Conservation (phyloP, 2,329 filamentous ascomycete species). For the Trichoderma semiorbis region DNA sequence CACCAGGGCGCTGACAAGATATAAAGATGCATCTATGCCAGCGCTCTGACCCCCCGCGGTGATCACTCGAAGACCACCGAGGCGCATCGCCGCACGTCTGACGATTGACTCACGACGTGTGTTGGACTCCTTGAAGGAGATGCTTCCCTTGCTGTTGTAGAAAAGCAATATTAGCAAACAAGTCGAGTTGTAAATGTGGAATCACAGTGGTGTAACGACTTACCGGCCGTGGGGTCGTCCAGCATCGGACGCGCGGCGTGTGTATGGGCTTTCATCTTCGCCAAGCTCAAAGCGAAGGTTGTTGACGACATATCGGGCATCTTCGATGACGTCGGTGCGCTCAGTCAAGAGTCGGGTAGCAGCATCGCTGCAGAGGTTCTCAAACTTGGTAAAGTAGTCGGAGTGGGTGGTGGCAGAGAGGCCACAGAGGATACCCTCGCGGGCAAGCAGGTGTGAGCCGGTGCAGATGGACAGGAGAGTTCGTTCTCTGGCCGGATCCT, state of each 20-base stretch:
- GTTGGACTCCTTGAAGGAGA: conserved; percentile 74
- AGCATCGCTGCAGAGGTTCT: conserved; percentile 74
- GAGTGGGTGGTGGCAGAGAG: conserved; percentile 80
- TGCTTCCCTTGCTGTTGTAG: conserved; percentile 68
- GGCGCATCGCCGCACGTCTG: conserved; percentile 71
- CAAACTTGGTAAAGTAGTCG: conserved; percentile 74
- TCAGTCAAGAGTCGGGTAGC: conserved; percentile 67
- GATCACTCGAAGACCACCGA: conserved; percentile 68
- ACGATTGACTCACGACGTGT: conserved; percentile 75
- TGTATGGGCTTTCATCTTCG: conserved; percentile 80
- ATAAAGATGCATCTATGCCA: conserved; percentile 79
- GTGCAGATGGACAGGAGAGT: conserved; percentile 79
- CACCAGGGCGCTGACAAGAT: conserved; percentile 79
- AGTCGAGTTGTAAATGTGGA: not conserved
- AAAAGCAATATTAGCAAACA: conserved; percentile 23
- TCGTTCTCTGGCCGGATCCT: conserved; percentile 74
- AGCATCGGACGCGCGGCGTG: conserved; percentile 69
- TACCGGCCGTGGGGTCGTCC: conserved; percentile 60
- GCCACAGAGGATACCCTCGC: conserved; percentile 73
- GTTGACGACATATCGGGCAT: conserved; percentile 82
- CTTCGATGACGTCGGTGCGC: conserved; percentile 79
- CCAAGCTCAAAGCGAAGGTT: conserved; percentile 84
- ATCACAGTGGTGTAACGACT: conserved; percentile 25
- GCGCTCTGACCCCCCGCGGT: conserved; percentile 75
- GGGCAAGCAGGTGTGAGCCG: conserved; percentile 71